These are phyloP conservation scores for Clarireedia homoeocarpa DNA, from an alignment of 2,329 filamentous ascomycete species.

Conservation along the genomic window DNA sequence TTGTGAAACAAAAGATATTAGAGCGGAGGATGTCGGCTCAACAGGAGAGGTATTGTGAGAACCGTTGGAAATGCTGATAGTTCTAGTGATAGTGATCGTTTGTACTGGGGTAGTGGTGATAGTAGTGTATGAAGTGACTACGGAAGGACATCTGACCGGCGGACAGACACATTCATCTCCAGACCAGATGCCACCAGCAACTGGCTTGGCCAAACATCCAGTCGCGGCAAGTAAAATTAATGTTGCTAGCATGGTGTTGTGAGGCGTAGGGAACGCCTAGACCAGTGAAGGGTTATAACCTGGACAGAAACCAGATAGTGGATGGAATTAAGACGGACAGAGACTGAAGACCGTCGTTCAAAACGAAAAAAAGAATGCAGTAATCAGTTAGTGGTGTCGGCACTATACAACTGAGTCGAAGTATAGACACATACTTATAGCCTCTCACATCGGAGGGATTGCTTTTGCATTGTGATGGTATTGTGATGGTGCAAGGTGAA, in stretches of 20 bases:
- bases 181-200: slow-evolving; percentile 1
- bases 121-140: slow-evolving; percentile 5
- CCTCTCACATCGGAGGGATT: not conserved
- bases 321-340: not conserved
- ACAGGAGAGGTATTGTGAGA: not conserved
- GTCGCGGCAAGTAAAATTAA: slow-evolving; percentile 6
- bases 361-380: not conserved
- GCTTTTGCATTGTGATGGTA: not conserved
- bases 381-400: not conserved
- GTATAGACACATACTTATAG: not conserved
- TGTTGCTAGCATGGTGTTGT: not conserved
- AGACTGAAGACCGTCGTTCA: slow-evolving; percentile 6
- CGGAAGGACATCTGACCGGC: not conserved
- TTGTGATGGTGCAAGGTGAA: not conserved
- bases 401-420: not conserved
- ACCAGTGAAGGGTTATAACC: not conserved
- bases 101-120: not conserved
- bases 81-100: slow-evolving; percentile 2
- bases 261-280: slow-evolving; percentile 3
- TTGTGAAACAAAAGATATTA: not conserved
- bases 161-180: slow-evolving; percentile 1
- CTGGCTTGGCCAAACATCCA: slow-evolving; percentile 8
- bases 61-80: not conserved
- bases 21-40: not conserved
- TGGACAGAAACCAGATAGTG: no score